These are phyloP conservation scores for Naganishia randhawae DNA, from an alignment of 768 basidiomycete species.

Conservation along the genomic window DNA sequence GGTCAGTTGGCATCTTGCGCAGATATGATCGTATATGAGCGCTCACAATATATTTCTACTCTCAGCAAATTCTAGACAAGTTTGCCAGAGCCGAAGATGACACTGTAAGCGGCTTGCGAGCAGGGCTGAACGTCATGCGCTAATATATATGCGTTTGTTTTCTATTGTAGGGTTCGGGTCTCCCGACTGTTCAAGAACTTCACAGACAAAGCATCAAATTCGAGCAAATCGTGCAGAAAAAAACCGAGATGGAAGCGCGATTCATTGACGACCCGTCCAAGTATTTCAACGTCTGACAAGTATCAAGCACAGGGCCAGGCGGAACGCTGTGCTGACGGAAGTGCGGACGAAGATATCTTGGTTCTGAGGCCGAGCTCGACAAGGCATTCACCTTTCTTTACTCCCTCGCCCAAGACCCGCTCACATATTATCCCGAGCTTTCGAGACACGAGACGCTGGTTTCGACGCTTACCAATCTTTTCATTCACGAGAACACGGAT, in stretches of 20 bases:
- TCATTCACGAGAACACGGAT: constrained; percentile 94
- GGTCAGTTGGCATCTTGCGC: constrained; percentile 44
- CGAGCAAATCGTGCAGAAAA: constrained; percentile 86
- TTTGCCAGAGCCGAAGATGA: constrained; percentile 66
- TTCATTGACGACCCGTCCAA: constrained; percentile 87
- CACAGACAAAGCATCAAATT: constrained; percentile 72
- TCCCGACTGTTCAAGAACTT: constrained; percentile 68
- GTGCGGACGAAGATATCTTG: no score
- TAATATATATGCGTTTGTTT: constrained; percentile 17
- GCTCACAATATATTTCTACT: not conserved
- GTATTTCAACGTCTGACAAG: no score
- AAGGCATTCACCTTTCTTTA: constrained; percentile 76
- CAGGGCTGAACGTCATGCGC: constrained; percentile 8
- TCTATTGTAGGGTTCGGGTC: constrained; percentile 54
- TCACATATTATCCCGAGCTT: constrained; percentile 82
- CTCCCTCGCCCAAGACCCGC: constrained; percentile 80
- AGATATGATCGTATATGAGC: not conserved
- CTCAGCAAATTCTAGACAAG: constrained; percentile 74
- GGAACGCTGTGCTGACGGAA: no score
- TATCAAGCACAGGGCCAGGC: no score
- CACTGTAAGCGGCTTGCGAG: constrained; percentile 58
- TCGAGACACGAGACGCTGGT: constrained; percentile 68
- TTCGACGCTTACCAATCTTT: constrained; percentile 69
- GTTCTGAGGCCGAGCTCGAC: constrained; percentile 95
- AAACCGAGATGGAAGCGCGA: constrained; percentile 94